Base-by-base conservation (phyloP, 441 rosid genomes). In the Monsonia emarginata region DNA sequence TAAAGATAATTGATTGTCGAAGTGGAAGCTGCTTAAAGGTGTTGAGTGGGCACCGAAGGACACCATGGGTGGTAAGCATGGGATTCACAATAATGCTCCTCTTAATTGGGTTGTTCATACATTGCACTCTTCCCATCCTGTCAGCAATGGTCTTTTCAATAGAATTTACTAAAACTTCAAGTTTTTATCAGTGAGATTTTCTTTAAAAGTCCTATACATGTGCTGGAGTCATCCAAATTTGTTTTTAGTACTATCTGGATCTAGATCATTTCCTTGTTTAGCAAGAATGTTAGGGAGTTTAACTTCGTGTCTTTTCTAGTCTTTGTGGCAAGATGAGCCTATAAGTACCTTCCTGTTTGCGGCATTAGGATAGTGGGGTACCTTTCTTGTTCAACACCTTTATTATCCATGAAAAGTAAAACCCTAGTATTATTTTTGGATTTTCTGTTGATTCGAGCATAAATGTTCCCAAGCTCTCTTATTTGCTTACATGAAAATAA, bases 41-140 rank as follows among this genome's bases (percentile, higher is more conserved):
- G 56, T 76, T 91, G 78, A 80, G 67, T 42, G 96, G 98, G 74
- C 98, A 91, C 77, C 78, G 86, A 66, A 81, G 93, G 75, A 91
- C 96, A 24, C 98, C 96, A 11, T 91, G 96, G 98, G 98, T 91
- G 92, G 98, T 91, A 79, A 84, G 96, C 80, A 68, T 46, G 42
- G 74, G 34, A 61, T 68, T 24, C 30, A 14, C 16, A 27, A 50
- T 46, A 2, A 36, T 48, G 34, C 38, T 4, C 52, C 34, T n/a
- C 21, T 22, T 44, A 69, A 11, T 65, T 48, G 24, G 18, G 31
- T 27, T 60, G 16, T 11, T n/a, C 0, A 21, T 21, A 48, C 10
- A 1, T 16, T 21, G 11, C n/a, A 21, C 28, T 21, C 18, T 54
- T 54, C 28, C 8, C 1, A 22, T 54, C 28, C 28, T 21, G 28